Evolutionary conservation across 208 protist species (phyloP).

Genomic region (Leptomonas pyrrhocoris): DNA sequence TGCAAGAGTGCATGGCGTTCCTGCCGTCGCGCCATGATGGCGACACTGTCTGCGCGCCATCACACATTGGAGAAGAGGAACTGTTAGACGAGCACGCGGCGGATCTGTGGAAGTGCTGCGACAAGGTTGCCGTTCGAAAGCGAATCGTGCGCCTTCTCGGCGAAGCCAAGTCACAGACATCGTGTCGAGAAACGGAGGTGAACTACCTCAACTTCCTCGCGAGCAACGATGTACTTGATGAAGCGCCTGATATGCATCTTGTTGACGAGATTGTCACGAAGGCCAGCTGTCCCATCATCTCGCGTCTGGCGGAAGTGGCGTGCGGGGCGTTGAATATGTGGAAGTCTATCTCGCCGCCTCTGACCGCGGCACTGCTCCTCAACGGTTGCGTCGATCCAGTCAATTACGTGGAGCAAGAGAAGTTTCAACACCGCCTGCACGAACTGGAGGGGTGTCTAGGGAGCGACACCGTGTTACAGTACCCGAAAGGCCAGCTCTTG

Average conservation of each 20-base stretch:
- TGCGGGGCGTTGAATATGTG: slow-evolving; percentile 20
- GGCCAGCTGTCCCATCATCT: slow-evolving; percentile 21
- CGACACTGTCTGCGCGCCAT: slow-evolving; percentile 24
- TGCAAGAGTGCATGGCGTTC: slow-evolving; percentile 47
- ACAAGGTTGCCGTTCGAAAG: slow-evolving; percentile 17
- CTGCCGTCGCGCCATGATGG: slow-evolving; percentile 23
- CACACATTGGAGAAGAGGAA: slow-evolving; percentile 54
- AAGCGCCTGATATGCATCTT: slow-evolving; percentile 14
- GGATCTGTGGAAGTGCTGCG: slow-evolving; percentile 33
- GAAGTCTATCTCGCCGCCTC: slow-evolving; percentile 17
- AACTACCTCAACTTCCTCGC: slow-evolving; percentile 27
- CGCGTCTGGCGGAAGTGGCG: slow-evolving; percentile 27
- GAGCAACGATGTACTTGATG: slow-evolving; percentile 19
- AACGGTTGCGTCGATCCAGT: slow-evolving; percentile 42
- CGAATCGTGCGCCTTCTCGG: slow-evolving; percentile 26
- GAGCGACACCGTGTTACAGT: slow-evolving; percentile 26
- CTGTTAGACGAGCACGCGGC: slow-evolving; percentile 28
- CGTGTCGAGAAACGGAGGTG: slow-evolving; percentile 16
- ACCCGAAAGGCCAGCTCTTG: slow-evolving; percentile 36
- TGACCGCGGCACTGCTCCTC: slow-evolving; percentile 28
- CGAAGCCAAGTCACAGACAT: slow-evolving; percentile 23
- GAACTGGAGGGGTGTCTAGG: slow-evolving; percentile 19
- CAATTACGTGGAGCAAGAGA: slow-evolving; percentile 15
- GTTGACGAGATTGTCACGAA: slow-evolving; percentile 22
- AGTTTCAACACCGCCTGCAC: slow-evolving; percentile 22